Conservation (phyloP, 257 asterid genomes). For the Solanum lignicaule region DNA sequence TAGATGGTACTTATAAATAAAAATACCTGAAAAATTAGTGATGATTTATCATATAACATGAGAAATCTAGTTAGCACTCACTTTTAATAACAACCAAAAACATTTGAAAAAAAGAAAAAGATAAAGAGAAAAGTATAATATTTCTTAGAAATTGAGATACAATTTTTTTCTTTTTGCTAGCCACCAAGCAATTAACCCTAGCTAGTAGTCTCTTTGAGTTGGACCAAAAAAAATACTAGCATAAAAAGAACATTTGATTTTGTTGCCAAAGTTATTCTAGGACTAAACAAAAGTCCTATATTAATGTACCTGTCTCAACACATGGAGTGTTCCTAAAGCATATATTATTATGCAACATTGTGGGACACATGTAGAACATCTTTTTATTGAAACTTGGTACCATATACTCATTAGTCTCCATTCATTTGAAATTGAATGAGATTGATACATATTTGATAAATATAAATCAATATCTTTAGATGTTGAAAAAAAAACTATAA, state of each 20-base stretch:
- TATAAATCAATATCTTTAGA: background rate
- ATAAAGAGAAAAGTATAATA: background rate
- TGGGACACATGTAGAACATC: background rate
- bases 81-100: background rate
- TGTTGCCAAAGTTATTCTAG: background rate
- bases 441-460: background rate
- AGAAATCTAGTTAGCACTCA: background rate
- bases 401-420: background rate
- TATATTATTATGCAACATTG: background rate
- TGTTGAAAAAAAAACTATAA: background rate
- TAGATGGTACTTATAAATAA: background rate
- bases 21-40: background rate
- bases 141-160: background rate
- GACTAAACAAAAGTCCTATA: background rate
- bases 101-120: background rate
- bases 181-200: background rate
- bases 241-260: background rate
- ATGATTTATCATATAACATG: background rate
- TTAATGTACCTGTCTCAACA: background rate
- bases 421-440: background rate
- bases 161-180: background rate
- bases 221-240: background rate
- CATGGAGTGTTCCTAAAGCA: background rate
- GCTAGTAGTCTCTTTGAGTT: background rate
- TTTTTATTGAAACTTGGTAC: background rate